phyloP scores from a whole-genome alignment of 805 yeast genomes.

The Wickerhamiella galacta region DNA sequence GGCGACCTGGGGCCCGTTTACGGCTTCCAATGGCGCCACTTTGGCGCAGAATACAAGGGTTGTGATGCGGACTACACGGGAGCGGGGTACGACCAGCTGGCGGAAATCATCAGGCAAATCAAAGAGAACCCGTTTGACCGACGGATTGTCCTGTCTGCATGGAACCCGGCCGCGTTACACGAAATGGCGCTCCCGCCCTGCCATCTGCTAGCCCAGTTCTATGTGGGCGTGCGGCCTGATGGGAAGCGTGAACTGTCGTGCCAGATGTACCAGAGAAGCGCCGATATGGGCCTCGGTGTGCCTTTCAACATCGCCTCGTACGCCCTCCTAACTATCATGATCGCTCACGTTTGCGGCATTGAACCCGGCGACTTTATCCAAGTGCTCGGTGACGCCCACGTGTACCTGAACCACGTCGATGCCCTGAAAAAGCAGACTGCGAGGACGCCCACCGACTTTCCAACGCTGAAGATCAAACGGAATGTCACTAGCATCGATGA shows the following conservation, averaged over 20 bases:
- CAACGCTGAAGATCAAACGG: slow-evolving; percentile 55
- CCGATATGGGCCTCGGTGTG: slow-evolving; percentile 99
- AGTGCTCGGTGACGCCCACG: slow-evolving; percentile 94
- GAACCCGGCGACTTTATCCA: slow-evolving; percentile 92
- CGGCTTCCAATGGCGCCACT: slow-evolving; percentile 99
- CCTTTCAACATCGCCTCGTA: slow-evolving; percentile 97
- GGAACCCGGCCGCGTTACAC: slow-evolving; percentile 94
- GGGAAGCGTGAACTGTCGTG: slow-evolving; percentile 63
- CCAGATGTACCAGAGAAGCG: slow-evolving; percentile 86
- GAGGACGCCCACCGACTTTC: slow-evolving; percentile 67
- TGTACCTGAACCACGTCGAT: slow-evolving; percentile 82
- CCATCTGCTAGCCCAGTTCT: slow-evolving; percentile 90
- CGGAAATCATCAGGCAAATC: slow-evolving; percentile 59
- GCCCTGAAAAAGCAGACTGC: slow-evolving; percentile 67
- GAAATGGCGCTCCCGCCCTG: slow-evolving; percentile 98
- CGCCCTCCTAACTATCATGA: slow-evolving; percentile 82
- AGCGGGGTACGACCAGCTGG: slow-evolving; percentile 80
- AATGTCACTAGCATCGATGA: slow-evolving; percentile 64
- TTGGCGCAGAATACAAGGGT: slow-evolving; percentile 81
- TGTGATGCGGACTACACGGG: slow-evolving; percentile 79
- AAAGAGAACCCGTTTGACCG: slow-evolving; percentile 87
- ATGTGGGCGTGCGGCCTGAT: slow-evolving; percentile 61
- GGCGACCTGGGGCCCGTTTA: slow-evolving; percentile 98
- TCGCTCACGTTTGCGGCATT: slow-evolving; percentile 88
- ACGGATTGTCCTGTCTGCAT: slow-evolving; percentile 85